A percentile compares a stretch with the other conserved stretches of the same genome.
Evolutionary conservation across 768 basidiomycete genomes (phyloP).

Genomic region (Cystobasidium onofrii): DNA sequence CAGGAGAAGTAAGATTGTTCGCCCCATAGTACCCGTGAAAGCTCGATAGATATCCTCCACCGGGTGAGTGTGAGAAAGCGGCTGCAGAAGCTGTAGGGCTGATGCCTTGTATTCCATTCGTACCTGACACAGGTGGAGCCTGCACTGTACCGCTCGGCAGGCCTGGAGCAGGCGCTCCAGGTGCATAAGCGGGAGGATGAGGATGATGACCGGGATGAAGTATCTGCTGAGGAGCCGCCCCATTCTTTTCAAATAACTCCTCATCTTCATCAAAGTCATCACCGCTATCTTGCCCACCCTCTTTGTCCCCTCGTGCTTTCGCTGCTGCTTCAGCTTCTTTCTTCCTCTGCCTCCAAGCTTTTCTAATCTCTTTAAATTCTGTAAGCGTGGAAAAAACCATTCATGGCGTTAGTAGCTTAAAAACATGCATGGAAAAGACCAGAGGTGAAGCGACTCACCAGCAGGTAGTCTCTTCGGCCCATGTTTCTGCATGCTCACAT

Average conservation of each 20-base stretch:
- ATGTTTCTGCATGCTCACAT: conserved; percentile 97
- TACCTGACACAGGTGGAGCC: neutral
- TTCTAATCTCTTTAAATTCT: conserved; percentile 98
- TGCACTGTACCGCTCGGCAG: neutral
- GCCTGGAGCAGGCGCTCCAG: neutral
- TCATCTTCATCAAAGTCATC: conserved; percentile 15
- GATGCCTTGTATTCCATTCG: neutral
- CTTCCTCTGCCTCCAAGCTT: conserved; percentile 89
- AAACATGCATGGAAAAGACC: no score
- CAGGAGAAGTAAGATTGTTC: neutral
- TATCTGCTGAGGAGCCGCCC: neutral
- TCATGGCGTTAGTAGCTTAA: no score
- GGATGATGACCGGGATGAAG: neutral
- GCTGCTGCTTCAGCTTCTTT: conserved; percentile 49
- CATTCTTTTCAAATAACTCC: neutral
- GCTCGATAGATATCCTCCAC: neutral
- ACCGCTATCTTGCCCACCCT: neutral
- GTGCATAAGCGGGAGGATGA: conserved; percentile 2
- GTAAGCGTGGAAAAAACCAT: no score
- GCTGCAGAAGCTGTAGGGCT: neutral
- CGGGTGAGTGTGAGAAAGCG: neutral
- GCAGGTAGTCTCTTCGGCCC: conserved; percentile 78
- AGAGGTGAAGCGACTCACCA: no score
- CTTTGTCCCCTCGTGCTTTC: neutral
- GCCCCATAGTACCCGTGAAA: neutral